A percentile compares a stretch with the other conserved stretches of the same genome.
Evolutionary conservation across 169 alveolate genomes (phyloP).

Genomic region (Besnoitia besnoiti): DNA sequence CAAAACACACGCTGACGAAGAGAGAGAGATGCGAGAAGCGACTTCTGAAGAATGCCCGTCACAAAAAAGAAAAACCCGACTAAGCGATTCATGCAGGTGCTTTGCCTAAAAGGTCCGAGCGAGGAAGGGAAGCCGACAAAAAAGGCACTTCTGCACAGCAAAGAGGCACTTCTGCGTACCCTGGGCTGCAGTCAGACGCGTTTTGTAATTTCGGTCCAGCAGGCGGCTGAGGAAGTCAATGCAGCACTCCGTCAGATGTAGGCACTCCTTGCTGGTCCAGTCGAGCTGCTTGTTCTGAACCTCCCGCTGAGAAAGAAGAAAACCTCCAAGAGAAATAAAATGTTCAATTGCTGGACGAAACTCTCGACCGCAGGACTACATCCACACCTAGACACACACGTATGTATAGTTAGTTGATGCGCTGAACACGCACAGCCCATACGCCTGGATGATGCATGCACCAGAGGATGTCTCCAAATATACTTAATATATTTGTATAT

Average conservation of each 20-base stretch:
- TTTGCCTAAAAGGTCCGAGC: no score
- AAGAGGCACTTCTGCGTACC: neutral
- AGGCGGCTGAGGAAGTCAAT: constrained; percentile 66
- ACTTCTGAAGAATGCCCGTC: no score
- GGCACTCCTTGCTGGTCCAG: constrained; percentile 67
- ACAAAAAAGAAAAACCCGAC: no score
- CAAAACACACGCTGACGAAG: neutral
- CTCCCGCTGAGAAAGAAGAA: constrained; percentile 29
- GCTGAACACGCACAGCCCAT: no score
- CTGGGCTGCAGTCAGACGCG: constrained; percentile 66
- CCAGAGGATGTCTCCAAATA: no score
- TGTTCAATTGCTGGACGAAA: neutral
- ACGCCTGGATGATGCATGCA: no score
- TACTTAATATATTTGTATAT: no score
- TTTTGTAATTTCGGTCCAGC: constrained; percentile 58
- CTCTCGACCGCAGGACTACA: neutral
- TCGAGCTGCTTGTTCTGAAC: constrained; percentile 65
- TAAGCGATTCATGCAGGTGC: no score
- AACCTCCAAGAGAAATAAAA: neutral
- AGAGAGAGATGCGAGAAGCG: neutral
- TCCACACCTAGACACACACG: neutral
- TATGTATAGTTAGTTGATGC: neutral
- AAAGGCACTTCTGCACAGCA: neutral
- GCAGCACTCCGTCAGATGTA: constrained; percentile 55
- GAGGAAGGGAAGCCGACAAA: no score